A percentile compares a stretch with the other conserved stretches of the same genome.
phyloP scores from a whole-genome alignment of 169 alveolate genomes.

The Plasmodium blacklocki region DNA sequence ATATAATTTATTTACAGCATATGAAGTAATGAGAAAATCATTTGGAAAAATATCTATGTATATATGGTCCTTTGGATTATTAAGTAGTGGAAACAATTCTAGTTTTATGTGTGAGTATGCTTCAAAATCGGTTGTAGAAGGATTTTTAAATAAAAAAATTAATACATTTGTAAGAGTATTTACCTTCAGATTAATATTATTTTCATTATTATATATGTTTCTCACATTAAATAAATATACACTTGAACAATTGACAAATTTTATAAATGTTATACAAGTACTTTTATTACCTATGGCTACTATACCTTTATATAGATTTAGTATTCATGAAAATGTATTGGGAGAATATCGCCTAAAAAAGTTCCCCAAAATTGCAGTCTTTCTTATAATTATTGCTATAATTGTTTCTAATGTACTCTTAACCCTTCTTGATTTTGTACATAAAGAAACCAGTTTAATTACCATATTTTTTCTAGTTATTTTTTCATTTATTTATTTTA shows the following conservation, averaged over 20 bases:
- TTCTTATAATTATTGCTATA: conserved; percentile 53
- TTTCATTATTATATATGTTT: conserved; percentile 40
- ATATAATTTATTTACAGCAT: conserved; percentile 66
- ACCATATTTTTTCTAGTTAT: conserved; percentile 1
- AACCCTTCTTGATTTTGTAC: conserved; percentile 41
- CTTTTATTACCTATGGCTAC: conserved; percentile 65
- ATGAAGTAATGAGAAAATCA: conserved; percentile 69
- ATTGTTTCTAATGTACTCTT: conserved; percentile 39
- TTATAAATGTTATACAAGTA: conserved; percentile 67
- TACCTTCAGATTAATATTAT: conserved; percentile 48
- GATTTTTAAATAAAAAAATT: conserved; percentile 63
- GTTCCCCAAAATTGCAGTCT: conserved; percentile 24
- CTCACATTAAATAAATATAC: conserved; percentile 51
- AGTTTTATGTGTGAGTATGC: conserved; percentile 78
- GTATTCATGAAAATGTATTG: conserved; percentile 71
- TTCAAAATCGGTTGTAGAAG: conserved; percentile 67
- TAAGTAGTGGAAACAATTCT: conserved; percentile 76
- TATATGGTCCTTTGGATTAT: conserved; percentile 76
- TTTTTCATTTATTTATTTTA: conserved; percentile 31
- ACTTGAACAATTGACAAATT: conserved; percentile 68
- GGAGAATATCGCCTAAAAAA: conserved; percentile 53
- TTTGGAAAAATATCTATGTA: conserved; percentile 71
- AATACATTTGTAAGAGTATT: conserved; percentile 57
- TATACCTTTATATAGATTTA: conserved; percentile 61
- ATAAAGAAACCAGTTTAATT: neutral